Base-by-base conservation (phyloP, 2,329 filamentous ascomycete genomes). In the Claviceps spartinae region DNA sequence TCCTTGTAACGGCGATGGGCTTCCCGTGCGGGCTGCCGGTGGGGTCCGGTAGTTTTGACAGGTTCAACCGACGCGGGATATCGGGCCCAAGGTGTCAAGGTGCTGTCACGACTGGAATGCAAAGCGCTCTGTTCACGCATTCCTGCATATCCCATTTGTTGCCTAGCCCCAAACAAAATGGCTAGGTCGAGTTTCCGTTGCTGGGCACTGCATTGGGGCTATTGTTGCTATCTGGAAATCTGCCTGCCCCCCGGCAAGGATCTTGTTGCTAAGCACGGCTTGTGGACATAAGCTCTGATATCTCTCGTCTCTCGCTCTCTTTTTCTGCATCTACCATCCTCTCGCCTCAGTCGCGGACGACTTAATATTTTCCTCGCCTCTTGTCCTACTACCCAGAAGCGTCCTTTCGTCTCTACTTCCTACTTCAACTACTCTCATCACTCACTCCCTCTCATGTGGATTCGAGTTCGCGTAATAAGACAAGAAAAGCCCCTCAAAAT, bases 91-190 rank as follows among this genome's bases (percentile, higher is more conserved):
- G 52, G 42, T 50, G 42, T 36, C 36, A 44, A 37, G 52, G 40
- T 50, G 41, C 41, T 44, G 43, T 47, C 42, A 42, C 18, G 52
- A 54, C 54, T 55, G 54, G 54, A 55, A 55, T 55, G 54, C 47
- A 41, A 45, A 49, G 46, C 54, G 53, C 47, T 42, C 52, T 54
- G 44, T 53, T 50, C 51, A 52, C 49, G 45, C 51, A 55, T 55
- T 55, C 51, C 54, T 54, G 47, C 41, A 42, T 37, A 45, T 55
- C 37, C 52, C 52, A 53, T 48, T 48, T 50, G 18, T 36, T 46
- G 45, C 41, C 50, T 50, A 47, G 48, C 47, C 13, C 51, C 48
- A 48, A 47, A 44, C 45, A 53, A 55, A 49, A 53, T 48, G 48
- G 43, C 26, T 48, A 38, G 46, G 44, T 26, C 54, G 47, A 47